These are phyloP conservation scores for Apiospora koreana DNA, from an alignment of 2,329 filamentous ascomycete species.

Conservation along the genomic window DNA sequence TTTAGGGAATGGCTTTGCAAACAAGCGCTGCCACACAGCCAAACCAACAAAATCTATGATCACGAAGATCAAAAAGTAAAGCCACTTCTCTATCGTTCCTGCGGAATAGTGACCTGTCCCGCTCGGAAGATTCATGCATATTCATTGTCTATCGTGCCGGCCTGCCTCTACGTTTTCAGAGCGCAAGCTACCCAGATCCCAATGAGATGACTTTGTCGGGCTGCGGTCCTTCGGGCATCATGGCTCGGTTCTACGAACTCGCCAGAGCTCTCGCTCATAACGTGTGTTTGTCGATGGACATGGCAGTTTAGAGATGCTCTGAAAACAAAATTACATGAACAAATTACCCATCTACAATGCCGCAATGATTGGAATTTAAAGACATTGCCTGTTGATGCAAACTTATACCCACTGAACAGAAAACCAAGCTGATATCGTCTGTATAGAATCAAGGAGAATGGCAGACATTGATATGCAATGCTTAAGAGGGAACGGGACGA, in stretches of 20 bases:
- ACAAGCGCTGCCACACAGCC: constrained; percentile 42
- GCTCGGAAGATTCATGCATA: background rate
- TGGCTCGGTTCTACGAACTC: background rate
- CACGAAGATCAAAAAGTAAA: constrained; percentile 11
- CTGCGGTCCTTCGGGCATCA: background rate
- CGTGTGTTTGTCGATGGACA: background rate
- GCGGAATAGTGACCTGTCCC: constrained; percentile 1
- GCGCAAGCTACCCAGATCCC: background rate
- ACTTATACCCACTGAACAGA: no score
- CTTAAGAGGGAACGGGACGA: no score
- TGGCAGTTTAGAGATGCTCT: background rate
- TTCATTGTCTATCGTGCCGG: background rate
- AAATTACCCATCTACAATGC: background rate
- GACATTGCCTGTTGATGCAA: background rate
- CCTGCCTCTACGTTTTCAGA: background rate
- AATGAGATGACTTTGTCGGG: background rate
- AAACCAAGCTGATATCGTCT: background rate
- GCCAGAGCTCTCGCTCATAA: background rate
- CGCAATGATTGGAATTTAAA: background rate
- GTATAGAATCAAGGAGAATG: background rate
- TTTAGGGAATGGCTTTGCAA: constrained; percentile 53
- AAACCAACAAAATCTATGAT: constrained; percentile 29
- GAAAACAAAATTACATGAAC: background rate
- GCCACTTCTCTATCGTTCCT: background rate
- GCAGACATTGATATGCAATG: no score